Percentiles rank a stretch among this genome's conserved stretches.
Conservation (phyloP, 352 stramenopile species). For the Globisporangium acanthophoron region DNA sequence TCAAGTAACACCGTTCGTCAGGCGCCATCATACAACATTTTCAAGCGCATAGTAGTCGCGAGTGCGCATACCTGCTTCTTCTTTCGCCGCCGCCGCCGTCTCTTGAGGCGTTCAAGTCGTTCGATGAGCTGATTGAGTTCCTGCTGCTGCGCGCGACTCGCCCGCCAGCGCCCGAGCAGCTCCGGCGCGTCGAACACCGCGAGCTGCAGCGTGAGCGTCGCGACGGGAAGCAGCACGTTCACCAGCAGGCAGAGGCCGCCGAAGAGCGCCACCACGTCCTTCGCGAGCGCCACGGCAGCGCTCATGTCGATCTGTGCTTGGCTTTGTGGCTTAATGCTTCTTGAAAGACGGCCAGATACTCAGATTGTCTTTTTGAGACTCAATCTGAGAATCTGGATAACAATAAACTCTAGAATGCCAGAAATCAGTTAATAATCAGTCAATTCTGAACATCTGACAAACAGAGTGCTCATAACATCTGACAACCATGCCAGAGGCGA, state of each 20-base stretch:
- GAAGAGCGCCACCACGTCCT: conserved; percentile 39
- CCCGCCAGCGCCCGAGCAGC: conserved; percentile 33
- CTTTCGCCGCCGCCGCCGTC: neutral
- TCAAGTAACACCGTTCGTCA: no score
- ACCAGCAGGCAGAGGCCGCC: conserved; percentile 38
- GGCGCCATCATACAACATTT: neutral
- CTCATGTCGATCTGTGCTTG: no score
- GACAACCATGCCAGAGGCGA: neutral
- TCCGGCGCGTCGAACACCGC: conserved; percentile 23
- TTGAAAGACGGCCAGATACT: neutral
- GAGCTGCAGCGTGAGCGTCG: conserved; percentile 24
- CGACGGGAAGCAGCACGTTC: conserved; percentile 31
- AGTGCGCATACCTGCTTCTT: neutral
- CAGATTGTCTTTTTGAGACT: neutral
- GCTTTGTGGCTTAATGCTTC: no score
- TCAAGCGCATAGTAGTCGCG: no score
- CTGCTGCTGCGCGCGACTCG: conserved; percentile 31
- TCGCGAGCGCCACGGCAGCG: conserved; percentile 10
- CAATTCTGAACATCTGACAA: neutral
- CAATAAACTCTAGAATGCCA: neutral
- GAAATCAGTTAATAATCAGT: neutral
- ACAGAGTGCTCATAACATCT: neutral
- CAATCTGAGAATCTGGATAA: no score
- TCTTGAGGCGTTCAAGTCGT: conserved; percentile 23
- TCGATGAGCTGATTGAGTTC: conserved; percentile 30